Conservation (phyloP, 495 filamentous ascomycete species). For the Aspergillus baeticus region DNA sequence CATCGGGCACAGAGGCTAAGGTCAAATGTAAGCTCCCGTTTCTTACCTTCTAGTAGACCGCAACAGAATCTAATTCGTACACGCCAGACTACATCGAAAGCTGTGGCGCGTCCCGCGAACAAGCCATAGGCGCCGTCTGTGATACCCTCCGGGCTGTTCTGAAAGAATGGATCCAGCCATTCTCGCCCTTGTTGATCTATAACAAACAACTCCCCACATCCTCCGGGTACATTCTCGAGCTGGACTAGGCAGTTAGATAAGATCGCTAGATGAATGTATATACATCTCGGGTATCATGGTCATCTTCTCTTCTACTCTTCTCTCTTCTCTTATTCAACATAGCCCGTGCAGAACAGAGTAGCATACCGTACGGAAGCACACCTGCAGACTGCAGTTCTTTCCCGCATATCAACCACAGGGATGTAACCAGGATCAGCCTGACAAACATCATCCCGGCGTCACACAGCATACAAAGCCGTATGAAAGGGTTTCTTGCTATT, state of each 20-base stretch:
- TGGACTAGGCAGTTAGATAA: constrained; percentile 11
- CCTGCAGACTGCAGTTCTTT: not conserved
- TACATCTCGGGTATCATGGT: not conserved
- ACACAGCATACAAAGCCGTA: not conserved
- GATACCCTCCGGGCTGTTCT: constrained; percentile 51
- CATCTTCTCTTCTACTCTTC: not conserved
- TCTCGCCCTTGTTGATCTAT: constrained; percentile 40
- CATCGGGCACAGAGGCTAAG: constrained; percentile 71
- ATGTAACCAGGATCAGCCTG: not conserved
- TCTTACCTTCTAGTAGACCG: not conserved
- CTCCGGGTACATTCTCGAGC: constrained; percentile 36
- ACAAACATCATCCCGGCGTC: constrained; percentile 8
- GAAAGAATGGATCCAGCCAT: constrained; percentile 57
- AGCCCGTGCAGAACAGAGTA: too few species aligned
- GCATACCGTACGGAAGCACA: too few species aligned
- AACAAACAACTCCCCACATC: constrained; percentile 39
- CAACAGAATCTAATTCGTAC: not conserved
- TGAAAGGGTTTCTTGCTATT: not conserved
- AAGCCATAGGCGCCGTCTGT: constrained; percentile 52
- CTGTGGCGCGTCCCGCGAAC: constrained; percentile 40
- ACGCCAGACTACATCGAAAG: constrained; percentile 57
- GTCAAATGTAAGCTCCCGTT: constrained; percentile 51
- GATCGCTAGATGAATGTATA: not conserved
- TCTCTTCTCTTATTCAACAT: too few species aligned
- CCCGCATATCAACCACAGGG: not conserved